Evolutionary conservation across 352 stramenopile genomes (phyloP).

Genomic region (Thalassiosira ordinaria): DNA sequence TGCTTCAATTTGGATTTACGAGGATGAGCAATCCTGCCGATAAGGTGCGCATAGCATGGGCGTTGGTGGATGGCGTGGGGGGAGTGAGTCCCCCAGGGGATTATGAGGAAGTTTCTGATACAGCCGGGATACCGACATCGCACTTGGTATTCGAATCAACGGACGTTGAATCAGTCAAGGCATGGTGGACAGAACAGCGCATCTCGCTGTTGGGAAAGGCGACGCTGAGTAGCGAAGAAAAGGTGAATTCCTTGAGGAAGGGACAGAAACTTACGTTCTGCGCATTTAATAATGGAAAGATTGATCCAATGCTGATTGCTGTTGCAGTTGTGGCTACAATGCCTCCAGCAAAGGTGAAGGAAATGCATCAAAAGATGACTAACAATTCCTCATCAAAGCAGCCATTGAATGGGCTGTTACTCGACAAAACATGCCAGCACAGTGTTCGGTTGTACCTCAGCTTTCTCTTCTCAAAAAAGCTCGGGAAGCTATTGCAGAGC

Average conservation of each 20-base stretch:
- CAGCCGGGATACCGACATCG: conserved; percentile 28
- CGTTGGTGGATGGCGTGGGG: conserved; percentile 78
- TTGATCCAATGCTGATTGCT: conserved; percentile 71
- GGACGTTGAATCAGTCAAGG: conserved; percentile 65
- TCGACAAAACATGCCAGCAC: conserved; percentile 55
- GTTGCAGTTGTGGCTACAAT: conserved; percentile 75
- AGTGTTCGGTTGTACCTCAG: conserved; percentile 71
- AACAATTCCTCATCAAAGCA: conserved; percentile 13
- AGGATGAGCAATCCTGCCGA: conserved; percentile 77
- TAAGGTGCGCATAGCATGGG: conserved; percentile 72
- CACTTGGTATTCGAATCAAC: conserved; percentile 73
- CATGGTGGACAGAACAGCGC: conserved; percentile 81
- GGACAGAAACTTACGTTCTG: conserved; percentile 77
- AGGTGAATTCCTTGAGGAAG: conserved; percentile 64
- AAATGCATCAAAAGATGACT: conserved; percentile 24
- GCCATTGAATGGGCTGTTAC: conserved; percentile 37
- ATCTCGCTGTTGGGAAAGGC: conserved; percentile 71
- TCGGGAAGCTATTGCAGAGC: conserved; percentile 80
- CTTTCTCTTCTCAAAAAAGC: conserved; percentile 75
- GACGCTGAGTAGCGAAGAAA: conserved; percentile 53
- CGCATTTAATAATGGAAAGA: conserved; percentile 69
- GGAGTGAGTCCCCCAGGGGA: conserved; percentile 56
- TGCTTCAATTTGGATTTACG: conserved; percentile 81
- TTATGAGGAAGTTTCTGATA: conserved; percentile 58
- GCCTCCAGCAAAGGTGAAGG: conserved; percentile 46